Evolutionary conservation across 2,329 filamentous ascomycete species (phyloP).

Genomic region (Pseudogymnoascus sp.): DNA sequence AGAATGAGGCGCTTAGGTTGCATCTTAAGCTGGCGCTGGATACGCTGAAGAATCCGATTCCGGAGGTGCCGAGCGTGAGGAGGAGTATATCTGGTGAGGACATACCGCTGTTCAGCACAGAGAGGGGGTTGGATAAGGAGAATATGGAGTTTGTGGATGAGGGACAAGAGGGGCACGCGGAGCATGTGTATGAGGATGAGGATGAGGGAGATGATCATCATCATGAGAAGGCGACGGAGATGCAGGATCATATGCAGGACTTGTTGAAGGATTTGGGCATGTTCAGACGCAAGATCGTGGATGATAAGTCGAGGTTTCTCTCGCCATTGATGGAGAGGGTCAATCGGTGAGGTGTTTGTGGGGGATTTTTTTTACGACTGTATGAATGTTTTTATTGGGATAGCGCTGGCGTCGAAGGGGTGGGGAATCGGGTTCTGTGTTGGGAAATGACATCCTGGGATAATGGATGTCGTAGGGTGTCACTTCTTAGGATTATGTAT

Average conservation of each 20-base stretch:
- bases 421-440: neutral
- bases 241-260: slow-evolving; percentile 80
- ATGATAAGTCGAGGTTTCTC: slow-evolving; percentile 66
- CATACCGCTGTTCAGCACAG: slow-evolving; percentile 17
- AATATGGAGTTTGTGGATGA: slow-evolving; percentile 20
- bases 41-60: slow-evolving; percentile 87
- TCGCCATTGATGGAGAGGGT: slow-evolving; percentile 41
- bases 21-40: slow-evolving; percentile 83
- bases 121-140: slow-evolving; percentile 27
- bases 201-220: slow-evolving; percentile 51
- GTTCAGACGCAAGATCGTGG: slow-evolving; percentile 79
- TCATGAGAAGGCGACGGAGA: slow-evolving; percentile 52
- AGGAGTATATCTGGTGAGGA: slow-evolving; percentile 26
- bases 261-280: slow-evolving; percentile 72
- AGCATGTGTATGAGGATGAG: slow-evolving; percentile 45
- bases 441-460: neutral
- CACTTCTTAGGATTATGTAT: slow-evolving; percentile 3
- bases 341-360: slow-evolving; percentile 21
- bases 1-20: slow-evolving; percentile 83
- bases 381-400: slow-evolving; percentile 4
- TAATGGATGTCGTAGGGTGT: neutral
- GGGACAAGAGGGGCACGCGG: slow-evolving; percentile 31
- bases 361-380: neutral
- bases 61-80: slow-evolving; percentile 42
- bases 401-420: neutral